These are phyloP conservation scores for Salix brachista DNA, from an alignment of 345 rosid species.

Conservation along the genomic window DNA sequence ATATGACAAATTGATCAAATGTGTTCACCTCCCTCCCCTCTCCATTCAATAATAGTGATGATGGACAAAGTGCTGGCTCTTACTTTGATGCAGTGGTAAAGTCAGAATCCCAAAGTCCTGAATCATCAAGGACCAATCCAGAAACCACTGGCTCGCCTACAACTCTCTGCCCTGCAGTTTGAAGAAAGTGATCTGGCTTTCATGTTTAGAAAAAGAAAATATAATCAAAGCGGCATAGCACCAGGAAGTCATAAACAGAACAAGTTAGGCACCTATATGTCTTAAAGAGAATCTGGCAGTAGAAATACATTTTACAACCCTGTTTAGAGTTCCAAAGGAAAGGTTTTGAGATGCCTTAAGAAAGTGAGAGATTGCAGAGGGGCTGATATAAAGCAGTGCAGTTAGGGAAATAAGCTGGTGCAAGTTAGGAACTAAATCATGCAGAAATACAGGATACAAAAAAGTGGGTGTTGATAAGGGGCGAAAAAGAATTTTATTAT, in stretches of 20 bases:
- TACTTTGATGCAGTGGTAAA: slow-evolving; percentile 84
- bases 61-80: slow-evolving; percentile 13
- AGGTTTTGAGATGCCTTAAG: background rate
- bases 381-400: background rate
- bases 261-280: too few species aligned
- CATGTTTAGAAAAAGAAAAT: background rate
- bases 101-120: slow-evolving; percentile 83
- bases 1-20: slow-evolving; percentile 3
- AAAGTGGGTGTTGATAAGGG: too few species aligned
- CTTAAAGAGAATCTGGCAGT: background rate
- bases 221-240: background rate
- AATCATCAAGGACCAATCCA: slow-evolving; percentile 83
- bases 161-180: slow-evolving; percentile 86
- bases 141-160: slow-evolving; percentile 94
- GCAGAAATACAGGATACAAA: background rate
- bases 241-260: background rate
- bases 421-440: background rate
- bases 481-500: background rate
- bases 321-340: background rate
- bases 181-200: slow-evolving; percentile 4
- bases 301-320: background rate
- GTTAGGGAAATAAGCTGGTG: background rate
- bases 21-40: background rate
- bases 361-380: background rate
- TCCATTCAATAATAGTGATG: background rate